Evolutionary conservation across 2,329 filamentous ascomycete genomes (phyloP).

Genomic region (Xylariaceae sp.): DNA sequence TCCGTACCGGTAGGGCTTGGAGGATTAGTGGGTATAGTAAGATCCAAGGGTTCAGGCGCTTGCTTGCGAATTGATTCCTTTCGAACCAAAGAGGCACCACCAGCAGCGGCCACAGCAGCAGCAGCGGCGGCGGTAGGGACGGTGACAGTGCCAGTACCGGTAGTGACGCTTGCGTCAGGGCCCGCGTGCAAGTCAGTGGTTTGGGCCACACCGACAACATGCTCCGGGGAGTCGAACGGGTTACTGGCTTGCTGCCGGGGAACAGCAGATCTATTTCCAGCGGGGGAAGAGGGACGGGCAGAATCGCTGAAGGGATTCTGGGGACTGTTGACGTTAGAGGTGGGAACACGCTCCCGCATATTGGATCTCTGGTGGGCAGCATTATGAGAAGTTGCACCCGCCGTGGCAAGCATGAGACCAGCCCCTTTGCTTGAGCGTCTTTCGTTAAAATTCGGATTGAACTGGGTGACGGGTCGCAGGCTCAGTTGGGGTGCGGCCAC

Average conservation of each 20-base stretch:
- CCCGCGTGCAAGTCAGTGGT: slow-evolving; percentile 28
- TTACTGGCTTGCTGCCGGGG: slow-evolving; percentile 30
- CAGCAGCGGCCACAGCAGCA: slow-evolving; percentile 33
- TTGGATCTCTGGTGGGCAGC: slow-evolving; percentile 32
- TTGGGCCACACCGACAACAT: slow-evolving; percentile 37
- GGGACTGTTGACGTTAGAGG: slow-evolving; percentile 43
- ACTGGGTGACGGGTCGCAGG: slow-evolving; percentile 77
- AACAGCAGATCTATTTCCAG: slow-evolving; percentile 32
- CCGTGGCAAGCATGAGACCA: slow-evolving; percentile 34
- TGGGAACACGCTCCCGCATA: slow-evolving; percentile 45
- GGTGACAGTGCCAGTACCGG: slow-evolving; percentile 36
- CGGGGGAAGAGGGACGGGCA: slow-evolving; percentile 41
- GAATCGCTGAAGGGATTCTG: slow-evolving; percentile 67
- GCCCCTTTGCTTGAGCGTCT: slow-evolving; percentile 47
- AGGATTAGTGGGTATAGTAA: slow-evolving; percentile 46
- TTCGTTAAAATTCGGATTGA: slow-evolving; percentile 62
- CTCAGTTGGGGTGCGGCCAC: slow-evolving; percentile 72
- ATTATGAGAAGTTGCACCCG: slow-evolving; percentile 22
- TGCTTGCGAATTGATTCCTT: slow-evolving; percentile 54
- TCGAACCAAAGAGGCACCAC: slow-evolving; percentile 32
- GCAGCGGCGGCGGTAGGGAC: slow-evolving; percentile 29
- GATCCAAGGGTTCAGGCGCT: slow-evolving; percentile 46
- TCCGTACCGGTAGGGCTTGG: slow-evolving; percentile 60
- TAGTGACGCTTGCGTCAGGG: slow-evolving; percentile 33
- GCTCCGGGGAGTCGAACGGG: slow-evolving; percentile 32